Evolutionary conservation across 345 rosid genomes (phyloP).

Genomic region (Clausena lansium): DNA sequence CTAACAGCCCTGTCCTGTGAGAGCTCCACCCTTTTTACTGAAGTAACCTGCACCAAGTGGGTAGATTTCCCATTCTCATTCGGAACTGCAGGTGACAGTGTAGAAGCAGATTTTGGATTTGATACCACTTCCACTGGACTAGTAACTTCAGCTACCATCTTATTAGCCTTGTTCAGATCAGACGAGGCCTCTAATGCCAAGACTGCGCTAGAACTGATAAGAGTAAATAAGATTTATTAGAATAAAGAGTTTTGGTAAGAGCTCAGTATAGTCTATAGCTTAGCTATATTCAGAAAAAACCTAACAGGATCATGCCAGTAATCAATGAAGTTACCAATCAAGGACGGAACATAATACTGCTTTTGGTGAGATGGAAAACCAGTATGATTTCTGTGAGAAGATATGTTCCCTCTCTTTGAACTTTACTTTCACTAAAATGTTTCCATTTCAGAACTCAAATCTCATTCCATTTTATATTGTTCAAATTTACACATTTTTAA

Average conservation of each 20-base stretch:
- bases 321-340: background rate
- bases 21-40: slow-evolving; percentile 37
- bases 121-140: slow-evolving; percentile 26
- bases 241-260: background rate
- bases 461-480: background rate
- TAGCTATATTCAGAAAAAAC: background rate
- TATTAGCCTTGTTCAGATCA: slow-evolving; percentile 29
- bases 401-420: background rate
- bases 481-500: background rate
- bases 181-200: slow-evolving; percentile 38
- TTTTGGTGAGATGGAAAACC: background rate
- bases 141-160: slow-evolving; percentile 29
- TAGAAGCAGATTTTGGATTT: slow-evolving; percentile 26
- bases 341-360: background rate
- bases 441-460: background rate
- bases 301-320: background rate
- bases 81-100: slow-evolving; percentile 20
- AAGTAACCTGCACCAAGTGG: slow-evolving; percentile 31
- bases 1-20: slow-evolving; percentile 31
- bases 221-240: slow-evolving; percentile 18
- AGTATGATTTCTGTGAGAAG: background rate
- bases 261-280: background rate
- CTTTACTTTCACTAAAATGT: background rate
- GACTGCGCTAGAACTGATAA: slow-evolving; percentile 42
- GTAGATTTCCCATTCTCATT: slow-evolving; percentile 37